Evolutionary conservation across 2,329 filamentous ascomycete genomes (phyloP), one percentile per base, ranked within the genome.

Genomic region (Chaetomium sp.): DNA sequence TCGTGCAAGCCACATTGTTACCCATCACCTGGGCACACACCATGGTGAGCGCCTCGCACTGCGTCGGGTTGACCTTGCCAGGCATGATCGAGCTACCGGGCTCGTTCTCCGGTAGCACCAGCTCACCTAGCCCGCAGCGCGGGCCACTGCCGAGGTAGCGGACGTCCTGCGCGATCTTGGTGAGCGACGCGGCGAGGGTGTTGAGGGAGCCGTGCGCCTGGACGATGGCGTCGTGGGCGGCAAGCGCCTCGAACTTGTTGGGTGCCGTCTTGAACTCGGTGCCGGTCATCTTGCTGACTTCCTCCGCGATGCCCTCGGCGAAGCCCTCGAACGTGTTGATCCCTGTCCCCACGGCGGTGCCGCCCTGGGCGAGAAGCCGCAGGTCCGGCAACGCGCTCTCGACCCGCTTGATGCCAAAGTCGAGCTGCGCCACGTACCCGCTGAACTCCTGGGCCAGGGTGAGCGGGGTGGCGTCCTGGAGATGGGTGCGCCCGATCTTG

Each of bases 31-130:
- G 94, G 19, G 89, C 85, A 78, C 92, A 96, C 59, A 97, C 80
- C 94, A 99, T 99, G 66, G 94, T 97, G 72, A 99, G 78, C 59
- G 91, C 89, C 79, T 99, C 94, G 76, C 91, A 96, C 77, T 99
- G 94, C 36, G 94, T 99, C 36, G 94, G 94, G 79, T 99, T 99
- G 71, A 99, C 94, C 80, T 99, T 99, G 69, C 94, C 94, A 45
- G 94, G 94, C 94, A 99, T 99, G 79, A 99, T 97, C 66, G 89
- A 95, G 69, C 88, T 94, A 62, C 92, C 92, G 37, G 94, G 94
- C 79, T 99, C 94, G 77, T 99, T 99, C 79, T 99, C 94, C 33
- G 94, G 94, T 51, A 99, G 84, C 68, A 83, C 82, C 61, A 99
- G 83, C 78, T 99, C 94, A 63, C 91, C 92, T 27, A 97, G 86